phyloP scores from a whole-genome alignment of 2,329 filamentous ascomycete species.

The Chaetomium globosum region DNA sequence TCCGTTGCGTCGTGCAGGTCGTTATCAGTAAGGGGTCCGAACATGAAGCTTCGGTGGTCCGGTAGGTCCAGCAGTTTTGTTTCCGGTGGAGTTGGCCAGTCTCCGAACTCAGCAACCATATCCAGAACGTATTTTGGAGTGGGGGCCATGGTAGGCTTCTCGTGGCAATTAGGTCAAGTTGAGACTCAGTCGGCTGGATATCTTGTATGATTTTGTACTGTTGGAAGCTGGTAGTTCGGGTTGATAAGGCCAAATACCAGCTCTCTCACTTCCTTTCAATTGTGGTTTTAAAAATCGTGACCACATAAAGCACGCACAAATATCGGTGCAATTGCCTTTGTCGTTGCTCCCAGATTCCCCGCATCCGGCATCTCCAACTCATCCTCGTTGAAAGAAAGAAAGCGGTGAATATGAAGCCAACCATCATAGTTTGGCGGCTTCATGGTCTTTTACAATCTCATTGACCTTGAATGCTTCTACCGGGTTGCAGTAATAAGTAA shows the following conservation, averaged over 20 bases:
- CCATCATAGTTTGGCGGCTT: background rate
- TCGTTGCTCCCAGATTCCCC: background rate
- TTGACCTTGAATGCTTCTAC: background rate
- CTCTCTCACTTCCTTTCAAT: background rate
- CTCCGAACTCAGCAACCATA: background rate
- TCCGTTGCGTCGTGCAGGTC: background rate
- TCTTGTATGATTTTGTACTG: background rate
- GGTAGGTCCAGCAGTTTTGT: background rate
- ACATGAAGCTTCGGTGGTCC: background rate
- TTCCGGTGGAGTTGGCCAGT: background rate
- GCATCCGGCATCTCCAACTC: slow-evolving; percentile 1
- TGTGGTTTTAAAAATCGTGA: background rate
- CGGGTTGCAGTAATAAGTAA: background rate
- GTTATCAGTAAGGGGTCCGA: background rate
- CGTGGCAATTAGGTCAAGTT: background rate
- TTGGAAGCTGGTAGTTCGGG: background rate
- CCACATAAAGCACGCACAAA: background rate
- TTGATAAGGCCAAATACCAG: background rate
- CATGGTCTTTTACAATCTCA: background rate
- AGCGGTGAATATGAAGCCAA: background rate
- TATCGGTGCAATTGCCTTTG: background rate
- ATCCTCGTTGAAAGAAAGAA: background rate
- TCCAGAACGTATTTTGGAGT: background rate
- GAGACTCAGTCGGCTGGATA: background rate
- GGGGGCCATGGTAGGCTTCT: background rate